phyloP scores from a whole-genome alignment of 2,329 filamentous ascomycete species.

The Arthrobotrys entomopaga region DNA sequence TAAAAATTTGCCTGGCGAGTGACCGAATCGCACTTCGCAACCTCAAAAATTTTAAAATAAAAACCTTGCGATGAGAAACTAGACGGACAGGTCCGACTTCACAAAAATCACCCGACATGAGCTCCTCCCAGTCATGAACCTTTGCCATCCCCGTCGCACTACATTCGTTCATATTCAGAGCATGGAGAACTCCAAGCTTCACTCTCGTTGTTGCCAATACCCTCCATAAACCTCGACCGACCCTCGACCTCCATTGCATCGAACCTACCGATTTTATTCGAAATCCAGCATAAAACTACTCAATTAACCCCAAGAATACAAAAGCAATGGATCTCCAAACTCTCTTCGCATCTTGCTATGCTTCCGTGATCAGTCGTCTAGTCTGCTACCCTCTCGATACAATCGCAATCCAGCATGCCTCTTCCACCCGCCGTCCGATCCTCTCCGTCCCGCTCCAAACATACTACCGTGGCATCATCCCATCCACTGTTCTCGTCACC shows the following conservation, averaged over 20 bases:
- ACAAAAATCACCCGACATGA: constrained; percentile 11
- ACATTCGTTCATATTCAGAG: constrained; percentile 8
- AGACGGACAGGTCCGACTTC: constrained; percentile 28
- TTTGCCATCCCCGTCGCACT: not conserved
- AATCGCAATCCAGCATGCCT: constrained; percentile 54
- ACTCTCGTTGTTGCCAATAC: constrained; percentile 16
- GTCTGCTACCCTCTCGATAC: constrained; percentile 54
- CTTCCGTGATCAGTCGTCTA: constrained; percentile 44
- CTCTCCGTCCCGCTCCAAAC: constrained; percentile 42
- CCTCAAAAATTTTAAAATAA: constrained; percentile 4
- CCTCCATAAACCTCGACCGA: constrained; percentile 27
- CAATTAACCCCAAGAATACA: not conserved
- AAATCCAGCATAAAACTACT: not conserved
- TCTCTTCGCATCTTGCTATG: constrained; percentile 38
- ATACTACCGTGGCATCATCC: constrained; percentile 52
- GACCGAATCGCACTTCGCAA: constrained; percentile 26
- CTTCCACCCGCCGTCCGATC: constrained; percentile 47
- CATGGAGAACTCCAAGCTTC: constrained; percentile 27
- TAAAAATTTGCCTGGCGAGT: constrained; percentile 25
- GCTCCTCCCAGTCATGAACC: constrained; percentile 8
- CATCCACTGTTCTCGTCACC: constrained; percentile 45
- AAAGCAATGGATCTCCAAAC: constrained; percentile 51
- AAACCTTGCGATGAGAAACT: constrained; percentile 7
- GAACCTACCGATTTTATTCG: no score
- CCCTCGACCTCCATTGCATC: not conserved